phyloP scores from a whole-genome alignment of 1,139 yeast species.

The Zygosaccharomyces pseudobailii region DNA sequence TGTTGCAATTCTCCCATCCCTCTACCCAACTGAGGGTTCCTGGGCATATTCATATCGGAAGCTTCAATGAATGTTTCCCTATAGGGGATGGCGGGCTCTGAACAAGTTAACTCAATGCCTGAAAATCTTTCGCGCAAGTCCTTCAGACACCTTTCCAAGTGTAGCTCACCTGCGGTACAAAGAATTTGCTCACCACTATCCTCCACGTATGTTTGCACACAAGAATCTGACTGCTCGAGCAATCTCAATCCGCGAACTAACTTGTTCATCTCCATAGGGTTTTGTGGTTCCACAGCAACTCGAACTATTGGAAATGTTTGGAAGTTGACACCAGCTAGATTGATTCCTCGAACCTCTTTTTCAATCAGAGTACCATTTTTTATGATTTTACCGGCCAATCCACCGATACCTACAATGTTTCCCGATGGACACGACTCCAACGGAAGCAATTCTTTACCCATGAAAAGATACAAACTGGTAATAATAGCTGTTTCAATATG shows the following conservation, averaged over 20 bases:
- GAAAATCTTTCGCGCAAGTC: slow-evolving; percentile 91
- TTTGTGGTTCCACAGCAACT: slow-evolving; percentile 90
- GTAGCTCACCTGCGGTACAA: slow-evolving; percentile 95
- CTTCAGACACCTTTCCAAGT: slow-evolving; percentile 83
- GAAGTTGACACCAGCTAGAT: slow-evolving; percentile 64
- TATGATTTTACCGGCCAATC: slow-evolving; percentile 73
- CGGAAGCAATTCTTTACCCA: slow-evolving; percentile 88
- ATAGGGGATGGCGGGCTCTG: slow-evolving; percentile 93
- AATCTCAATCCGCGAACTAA: slow-evolving; percentile 75
- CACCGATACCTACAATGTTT: slow-evolving; percentile 90
- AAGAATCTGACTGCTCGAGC: slow-evolving; percentile 86
- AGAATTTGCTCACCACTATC: slow-evolving; percentile 89
- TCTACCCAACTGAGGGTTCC: slow-evolving; percentile 39
- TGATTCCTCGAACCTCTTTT: slow-evolving; percentile 49
- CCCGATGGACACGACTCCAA: slow-evolving; percentile 88
- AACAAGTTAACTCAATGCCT: slow-evolving; percentile 76
- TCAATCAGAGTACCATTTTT: slow-evolving; percentile 80
- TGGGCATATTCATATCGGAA: slow-evolving; percentile 44
- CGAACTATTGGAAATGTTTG: slow-evolving; percentile 83
- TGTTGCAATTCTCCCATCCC: slow-evolving; percentile 42
- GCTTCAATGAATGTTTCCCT: slow-evolving; percentile 69
- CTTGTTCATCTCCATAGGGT: slow-evolving; percentile 72
- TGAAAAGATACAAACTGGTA: slow-evolving; percentile 68
- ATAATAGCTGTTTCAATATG: slow-evolving; percentile 53
- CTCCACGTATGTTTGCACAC: slow-evolving; percentile 78